These are phyloP conservation scores for Dioszegia crocea DNA, from an alignment of 768 basidiomycete species.

Conservation along the genomic window DNA sequence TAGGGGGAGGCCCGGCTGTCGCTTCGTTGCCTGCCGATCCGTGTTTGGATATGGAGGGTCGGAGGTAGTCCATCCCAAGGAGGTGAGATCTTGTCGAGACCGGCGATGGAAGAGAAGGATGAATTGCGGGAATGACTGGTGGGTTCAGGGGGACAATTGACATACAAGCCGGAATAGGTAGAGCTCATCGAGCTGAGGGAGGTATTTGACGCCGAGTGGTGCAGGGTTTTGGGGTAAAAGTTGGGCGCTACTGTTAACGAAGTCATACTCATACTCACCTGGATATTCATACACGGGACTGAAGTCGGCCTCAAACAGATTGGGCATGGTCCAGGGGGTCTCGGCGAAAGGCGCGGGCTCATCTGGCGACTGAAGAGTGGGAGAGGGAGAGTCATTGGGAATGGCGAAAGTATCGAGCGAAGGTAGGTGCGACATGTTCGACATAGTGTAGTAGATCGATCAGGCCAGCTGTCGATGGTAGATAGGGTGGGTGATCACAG, in stretches of 20 bases:
- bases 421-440: background rate
- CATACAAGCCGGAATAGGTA: slow-evolving; percentile 10
- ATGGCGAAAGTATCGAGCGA: background rate
- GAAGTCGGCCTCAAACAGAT: background rate
- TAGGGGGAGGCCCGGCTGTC: slow-evolving; percentile 24
- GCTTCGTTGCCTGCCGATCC: slow-evolving; percentile 14
- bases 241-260: background rate
- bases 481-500: too few relatives aligned
- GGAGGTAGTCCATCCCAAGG: slow-evolving; percentile 10
- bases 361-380: background rate
- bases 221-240: background rate
- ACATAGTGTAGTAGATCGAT: background rate
- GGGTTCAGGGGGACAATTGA: slow-evolving; percentile 6
- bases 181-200: slow-evolving; percentile 21
- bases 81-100: slow-evolving; percentile 8
- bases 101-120: slow-evolving; percentile 17
- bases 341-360: background rate
- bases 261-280: background rate
- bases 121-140: slow-evolving; percentile 15
- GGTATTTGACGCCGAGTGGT: background rate
- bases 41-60: slow-evolving; percentile 22
- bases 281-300: background rate
- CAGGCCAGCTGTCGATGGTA: slow-evolving; percentile 3
- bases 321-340: background rate
- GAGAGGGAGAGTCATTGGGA: background rate